Evolutionary conservation across 352 stramenopile species (phyloP).

Genomic region (Pythium sp.): DNA sequence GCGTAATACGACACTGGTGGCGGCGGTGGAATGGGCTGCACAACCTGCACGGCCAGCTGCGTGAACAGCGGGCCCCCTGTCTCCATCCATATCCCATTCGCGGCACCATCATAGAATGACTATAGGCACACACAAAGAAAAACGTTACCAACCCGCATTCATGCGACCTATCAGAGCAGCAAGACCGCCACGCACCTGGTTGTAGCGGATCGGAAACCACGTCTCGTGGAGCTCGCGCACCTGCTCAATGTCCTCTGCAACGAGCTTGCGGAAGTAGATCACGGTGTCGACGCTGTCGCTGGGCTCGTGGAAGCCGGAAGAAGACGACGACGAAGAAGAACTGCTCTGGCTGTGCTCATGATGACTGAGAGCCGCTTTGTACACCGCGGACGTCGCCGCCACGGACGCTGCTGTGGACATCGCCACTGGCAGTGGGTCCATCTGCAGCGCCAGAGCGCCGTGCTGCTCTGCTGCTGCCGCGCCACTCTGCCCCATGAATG

Average conservation of each 20-base stretch:
- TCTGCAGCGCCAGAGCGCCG: conserved; percentile 15
- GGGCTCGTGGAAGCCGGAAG: neutral
- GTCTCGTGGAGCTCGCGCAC: conserved; percentile 94
- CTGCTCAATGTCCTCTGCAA: conserved; percentile 77
- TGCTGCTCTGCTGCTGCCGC: neutral
- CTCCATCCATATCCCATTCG: conserved; percentile 83
- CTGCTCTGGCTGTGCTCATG: neutral
- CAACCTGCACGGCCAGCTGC: conserved; percentile 71
- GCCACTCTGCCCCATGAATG: conserved; percentile 13
- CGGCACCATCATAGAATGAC: conserved; percentile 93
- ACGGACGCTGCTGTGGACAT: neutral
- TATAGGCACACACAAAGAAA: conserved; percentile 5
- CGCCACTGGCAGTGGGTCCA: conserved; percentile 10
- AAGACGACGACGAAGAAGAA: neutral
- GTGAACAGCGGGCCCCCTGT: conserved; percentile 88
- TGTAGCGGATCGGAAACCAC: conserved; percentile 97
- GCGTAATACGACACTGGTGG: conserved; percentile 8
- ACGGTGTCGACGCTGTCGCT: conserved; percentile 24
- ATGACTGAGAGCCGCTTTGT: neutral
- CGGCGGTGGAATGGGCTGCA: conserved; percentile 20
- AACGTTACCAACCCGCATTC: neutral
- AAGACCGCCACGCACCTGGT: conserved; percentile 43
- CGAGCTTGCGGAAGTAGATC: conserved; percentile 70
- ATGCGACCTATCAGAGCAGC: neutral
- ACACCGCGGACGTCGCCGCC: neutral